Percentiles rank a stretch among this genome's conserved stretches.
These are phyloP conservation scores for Biscogniauxia marginata DNA, from an alignment of 2,329 filamentous ascomycete genomes.

Conservation along the genomic window DNA sequence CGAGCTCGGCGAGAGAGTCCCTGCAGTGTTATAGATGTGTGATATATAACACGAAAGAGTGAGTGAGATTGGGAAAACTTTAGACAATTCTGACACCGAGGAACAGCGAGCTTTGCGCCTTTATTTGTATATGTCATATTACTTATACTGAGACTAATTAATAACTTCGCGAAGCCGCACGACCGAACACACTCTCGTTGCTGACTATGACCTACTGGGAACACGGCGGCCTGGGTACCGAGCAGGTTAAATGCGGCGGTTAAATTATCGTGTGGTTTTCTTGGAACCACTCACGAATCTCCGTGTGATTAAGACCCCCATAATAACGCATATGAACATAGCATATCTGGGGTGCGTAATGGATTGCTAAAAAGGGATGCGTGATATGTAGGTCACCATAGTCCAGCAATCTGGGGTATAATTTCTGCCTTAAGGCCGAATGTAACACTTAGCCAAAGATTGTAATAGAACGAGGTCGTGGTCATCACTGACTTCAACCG, in stretches of 20 bases:
- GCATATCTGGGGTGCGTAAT: neutral
- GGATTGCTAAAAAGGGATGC: neutral
- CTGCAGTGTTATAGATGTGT: neutral
- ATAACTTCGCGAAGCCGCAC: neutral
- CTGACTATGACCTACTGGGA: neutral
- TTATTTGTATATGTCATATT: neutral
- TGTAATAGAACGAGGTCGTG: neutral
- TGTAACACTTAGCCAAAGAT: neutral
- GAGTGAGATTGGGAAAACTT: neutral
- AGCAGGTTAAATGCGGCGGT: neutral
- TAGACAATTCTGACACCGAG: neutral
- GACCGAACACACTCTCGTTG: neutral
- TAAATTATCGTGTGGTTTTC: neutral
- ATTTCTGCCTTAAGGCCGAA: neutral
- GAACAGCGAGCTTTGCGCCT: neutral
- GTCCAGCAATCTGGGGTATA: neutral
- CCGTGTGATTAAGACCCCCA: neutral
- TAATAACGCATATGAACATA: neutral
- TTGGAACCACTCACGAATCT: neutral
- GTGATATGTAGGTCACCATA: neutral
- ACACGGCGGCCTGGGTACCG: neutral
- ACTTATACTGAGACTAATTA: no score
- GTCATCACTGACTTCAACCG: neutral
- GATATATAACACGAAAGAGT: neutral
- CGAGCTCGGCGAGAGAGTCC: neutral